Evolutionary conservation across 495 filamentous ascomycete species (phyloP).

Genomic region (Talaromyces stipitatus): DNA sequence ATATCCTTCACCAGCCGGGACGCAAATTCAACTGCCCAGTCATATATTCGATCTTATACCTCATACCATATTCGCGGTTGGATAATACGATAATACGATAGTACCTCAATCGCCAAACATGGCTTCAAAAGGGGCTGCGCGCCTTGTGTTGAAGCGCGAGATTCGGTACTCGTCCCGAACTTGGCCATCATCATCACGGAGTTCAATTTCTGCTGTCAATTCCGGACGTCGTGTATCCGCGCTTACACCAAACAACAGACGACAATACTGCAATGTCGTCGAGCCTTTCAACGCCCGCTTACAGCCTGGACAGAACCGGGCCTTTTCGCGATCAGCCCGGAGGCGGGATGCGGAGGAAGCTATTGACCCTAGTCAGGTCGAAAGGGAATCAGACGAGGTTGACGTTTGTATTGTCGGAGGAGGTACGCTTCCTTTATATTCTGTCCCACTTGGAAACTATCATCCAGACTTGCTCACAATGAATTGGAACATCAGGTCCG

Average conservation of each 20-base stretch:
- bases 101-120: constrained; percentile 13
- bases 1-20: no score
- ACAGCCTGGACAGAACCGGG: constrained; percentile 22
- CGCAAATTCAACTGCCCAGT: no score
- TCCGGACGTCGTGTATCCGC: constrained; percentile 17
- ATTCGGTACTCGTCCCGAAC: constrained; percentile 23
- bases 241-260: constrained; percentile 13
- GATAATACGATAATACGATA: no score
- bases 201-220: constrained; percentile 18
- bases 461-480: constrained; percentile 10
- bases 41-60: neutral
- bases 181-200: constrained; percentile 16
- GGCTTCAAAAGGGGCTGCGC: constrained; percentile 34
- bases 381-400: constrained; percentile 86
- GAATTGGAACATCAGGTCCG: constrained; percentile 51
- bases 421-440: constrained; percentile 37
- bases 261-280: constrained; percentile 13
- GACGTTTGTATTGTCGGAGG: constrained; percentile 97
- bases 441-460: neutral
- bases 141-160: constrained; percentile 39
- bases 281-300: constrained; percentile 14
- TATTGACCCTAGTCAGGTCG: constrained; percentile 64
- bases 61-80: neutral
- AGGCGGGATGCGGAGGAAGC: constrained; percentile 46
- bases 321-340: constrained; percentile 42